Percentiles rank a stretch among this genome's conserved stretches.
Conservation (phyloP, 2,329 filamentous ascomycete genomes). For the Westerdykella aurantiaca region DNA sequence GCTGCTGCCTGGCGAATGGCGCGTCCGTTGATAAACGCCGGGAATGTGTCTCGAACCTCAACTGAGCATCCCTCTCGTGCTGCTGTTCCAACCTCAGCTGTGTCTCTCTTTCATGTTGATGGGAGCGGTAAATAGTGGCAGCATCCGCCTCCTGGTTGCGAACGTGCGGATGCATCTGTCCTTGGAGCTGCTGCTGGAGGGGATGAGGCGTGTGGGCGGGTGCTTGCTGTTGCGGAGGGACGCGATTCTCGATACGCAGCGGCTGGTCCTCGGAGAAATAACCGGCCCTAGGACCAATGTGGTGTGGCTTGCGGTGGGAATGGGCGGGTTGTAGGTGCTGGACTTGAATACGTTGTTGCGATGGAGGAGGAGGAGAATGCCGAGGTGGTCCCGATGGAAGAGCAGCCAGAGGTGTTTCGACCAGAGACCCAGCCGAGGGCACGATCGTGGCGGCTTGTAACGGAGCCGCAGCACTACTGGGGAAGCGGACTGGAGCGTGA, state of each 20-base stretch:
- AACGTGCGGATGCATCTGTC: slow-evolving; percentile 8
- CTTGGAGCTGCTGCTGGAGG: slow-evolving; percentile 23
- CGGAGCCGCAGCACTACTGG: slow-evolving; percentile 30
- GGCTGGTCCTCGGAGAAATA: not conserved
- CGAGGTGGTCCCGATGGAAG: slow-evolving; percentile 22
- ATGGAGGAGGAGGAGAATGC: slow-evolving; percentile 18
- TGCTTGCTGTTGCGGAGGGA: not conserved
- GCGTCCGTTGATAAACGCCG: slow-evolving; percentile 27
- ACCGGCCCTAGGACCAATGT: not conserved
- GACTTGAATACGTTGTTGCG: slow-evolving; percentile 24
- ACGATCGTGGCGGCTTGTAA: slow-evolving; percentile 24
- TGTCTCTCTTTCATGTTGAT: slow-evolving; percentile 23
- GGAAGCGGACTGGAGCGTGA: slow-evolving; percentile 21
- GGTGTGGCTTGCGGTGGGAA: slow-evolving; percentile 2
- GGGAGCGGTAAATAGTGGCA: slow-evolving; percentile 17
- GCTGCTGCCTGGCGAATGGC: slow-evolving; percentile 18
- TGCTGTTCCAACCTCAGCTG: slow-evolving; percentile 20
- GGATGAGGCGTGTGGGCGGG: not conserved
- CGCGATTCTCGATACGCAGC: not conserved
- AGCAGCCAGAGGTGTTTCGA: slow-evolving; percentile 24
- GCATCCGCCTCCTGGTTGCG: slow-evolving; percentile 25
- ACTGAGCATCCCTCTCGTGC: slow-evolving; percentile 27
- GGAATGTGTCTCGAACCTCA: slow-evolving; percentile 25
- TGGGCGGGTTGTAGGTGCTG: slow-evolving; percentile 6
- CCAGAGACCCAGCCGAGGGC: slow-evolving; percentile 14